Percentiles rank a stretch among this genome's conserved stretches.
Conservation (phyloP, 116 monocot species). For the Trichopus zeylanicus region DNA sequence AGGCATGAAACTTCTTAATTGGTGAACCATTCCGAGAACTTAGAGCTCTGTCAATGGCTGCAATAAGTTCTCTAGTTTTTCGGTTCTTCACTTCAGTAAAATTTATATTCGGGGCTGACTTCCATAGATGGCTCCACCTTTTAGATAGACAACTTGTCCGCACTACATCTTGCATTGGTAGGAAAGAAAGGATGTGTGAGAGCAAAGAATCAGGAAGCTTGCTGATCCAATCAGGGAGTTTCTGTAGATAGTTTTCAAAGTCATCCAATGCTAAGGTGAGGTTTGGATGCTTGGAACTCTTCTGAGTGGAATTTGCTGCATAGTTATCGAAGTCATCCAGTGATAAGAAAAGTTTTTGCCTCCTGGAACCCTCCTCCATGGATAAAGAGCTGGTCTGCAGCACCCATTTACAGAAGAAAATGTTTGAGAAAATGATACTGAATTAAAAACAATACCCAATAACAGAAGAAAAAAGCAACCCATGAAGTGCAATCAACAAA, state of each 20-base stretch:
- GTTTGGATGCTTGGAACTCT: too few relatives aligned
- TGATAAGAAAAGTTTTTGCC: too few relatives aligned
- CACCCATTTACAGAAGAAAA: too few relatives aligned
- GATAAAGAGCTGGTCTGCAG: too few relatives aligned
- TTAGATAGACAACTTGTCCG: constrained; percentile 9
- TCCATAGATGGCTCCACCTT: constrained; percentile 25
- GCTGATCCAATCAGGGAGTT: constrained; percentile 6
- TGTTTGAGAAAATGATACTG: too few relatives aligned
- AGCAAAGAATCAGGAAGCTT: constrained; percentile 9
- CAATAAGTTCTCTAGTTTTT: neutral
- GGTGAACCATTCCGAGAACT: neutral
- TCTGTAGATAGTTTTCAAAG: too few relatives aligned
- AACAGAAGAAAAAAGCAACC: too few relatives aligned
- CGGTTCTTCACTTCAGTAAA: neutral
- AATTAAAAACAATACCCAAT: too few relatives aligned
- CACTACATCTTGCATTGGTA: constrained; percentile 2
- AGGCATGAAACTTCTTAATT: neutral
- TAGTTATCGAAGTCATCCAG: too few relatives aligned
- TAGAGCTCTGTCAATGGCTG: neutral
- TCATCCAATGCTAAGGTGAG: neutral
- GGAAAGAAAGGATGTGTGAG: constrained; percentile 12
- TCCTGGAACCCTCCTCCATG: too few relatives aligned
- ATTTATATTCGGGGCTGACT: neutral
- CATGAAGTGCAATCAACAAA: too few relatives aligned
- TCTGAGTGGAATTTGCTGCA: too few relatives aligned